phyloP scores from a whole-genome alignment of 176 grass and related monocot genomes.

The Hsuehochloa calcarea region DNA sequence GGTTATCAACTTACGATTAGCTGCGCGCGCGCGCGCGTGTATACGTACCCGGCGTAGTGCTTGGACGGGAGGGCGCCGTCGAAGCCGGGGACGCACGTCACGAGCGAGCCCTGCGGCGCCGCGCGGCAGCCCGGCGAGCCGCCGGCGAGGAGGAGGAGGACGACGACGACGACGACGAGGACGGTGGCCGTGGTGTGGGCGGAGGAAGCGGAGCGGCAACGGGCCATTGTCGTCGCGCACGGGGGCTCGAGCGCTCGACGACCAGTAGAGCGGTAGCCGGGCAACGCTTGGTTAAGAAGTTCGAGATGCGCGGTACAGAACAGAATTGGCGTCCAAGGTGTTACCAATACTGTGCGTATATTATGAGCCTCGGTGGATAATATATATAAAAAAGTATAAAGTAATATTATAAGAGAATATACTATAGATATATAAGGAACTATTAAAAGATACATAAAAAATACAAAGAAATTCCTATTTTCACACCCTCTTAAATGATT shows the following conservation, averaged over 20 bases:
- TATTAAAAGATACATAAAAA: too few relatives aligned
- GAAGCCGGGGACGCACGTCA: slow-evolving; percentile 39
- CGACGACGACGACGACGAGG: background rate
- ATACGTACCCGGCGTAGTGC: slow-evolving; percentile 52
- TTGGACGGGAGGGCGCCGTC: slow-evolving; percentile 38
- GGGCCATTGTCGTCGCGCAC: background rate
- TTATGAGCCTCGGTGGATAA: too few relatives aligned
- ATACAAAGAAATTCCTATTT: too few relatives aligned
- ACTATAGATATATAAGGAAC: too few relatives aligned
- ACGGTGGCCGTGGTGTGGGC: background rate
- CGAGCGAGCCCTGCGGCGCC: slow-evolving; percentile 25
- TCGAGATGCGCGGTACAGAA: background rate
- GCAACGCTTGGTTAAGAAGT: background rate
- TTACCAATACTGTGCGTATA: too few relatives aligned
- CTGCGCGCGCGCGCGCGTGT: too few relatives aligned
- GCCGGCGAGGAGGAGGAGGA: background rate
- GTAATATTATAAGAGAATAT: too few relatives aligned
- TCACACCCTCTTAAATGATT: too few relatives aligned
- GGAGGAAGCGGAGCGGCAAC: background rate
- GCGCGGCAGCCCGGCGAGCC: background rate
- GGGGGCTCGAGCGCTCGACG: background rate
- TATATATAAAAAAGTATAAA: too few relatives aligned
- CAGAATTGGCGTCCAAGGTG: background rate
- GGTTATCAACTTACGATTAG: too few relatives aligned
- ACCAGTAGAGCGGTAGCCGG: background rate